These are phyloP conservation scores for Lantana camara DNA, from an alignment of 257 asterid species.

Conservation along the genomic window DNA sequence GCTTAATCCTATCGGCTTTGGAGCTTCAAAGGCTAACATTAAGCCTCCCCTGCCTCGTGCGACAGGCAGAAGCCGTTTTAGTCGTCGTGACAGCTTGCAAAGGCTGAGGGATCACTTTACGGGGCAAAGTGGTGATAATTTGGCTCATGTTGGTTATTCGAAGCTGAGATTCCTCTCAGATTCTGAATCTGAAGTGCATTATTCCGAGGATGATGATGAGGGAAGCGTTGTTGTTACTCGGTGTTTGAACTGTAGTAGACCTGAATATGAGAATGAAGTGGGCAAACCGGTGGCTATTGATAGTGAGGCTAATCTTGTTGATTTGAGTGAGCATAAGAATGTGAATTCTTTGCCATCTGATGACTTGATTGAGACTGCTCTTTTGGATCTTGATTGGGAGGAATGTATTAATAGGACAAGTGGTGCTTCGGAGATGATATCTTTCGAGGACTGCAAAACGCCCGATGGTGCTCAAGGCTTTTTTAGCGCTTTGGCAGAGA, in stretches of 20 bases:
- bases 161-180: slow-evolving; percentile 76
- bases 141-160: slow-evolving; percentile 69
- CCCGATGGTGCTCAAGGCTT: slow-evolving; percentile 25
- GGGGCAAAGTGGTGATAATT: slow-evolving; percentile 37
- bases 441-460: slow-evolving; percentile 36
- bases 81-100: slow-evolving; percentile 72
- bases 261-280: slow-evolving; percentile 16
- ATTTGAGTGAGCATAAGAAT: slow-evolving; percentile 32
- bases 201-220: slow-evolving; percentile 64
- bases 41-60: slow-evolving; percentile 84
- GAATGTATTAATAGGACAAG: slow-evolving; percentile 31
- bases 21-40: slow-evolving; percentile 77
- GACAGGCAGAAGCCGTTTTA: slow-evolving; percentile 66
- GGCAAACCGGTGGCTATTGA: too few species aligned
- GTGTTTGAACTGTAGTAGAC: slow-evolving; percentile 19
- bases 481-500: slow-evolving; percentile 28
- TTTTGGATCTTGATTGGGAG: slow-evolving; percentile 44
- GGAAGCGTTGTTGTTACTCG: slow-evolving; percentile 20
- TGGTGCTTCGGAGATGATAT: slow-evolving; percentile 38
- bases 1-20: slow-evolving; percentile 45
- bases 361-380: slow-evolving; percentile 28
- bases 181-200: slow-evolving; percentile 72
- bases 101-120: slow-evolving; percentile 65
- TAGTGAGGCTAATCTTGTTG: slow-evolving; percentile 25
- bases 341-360: slow-evolving; percentile 28